Evolutionary conservation across 2,329 filamentous ascomycete species (phyloP).

Genomic region (Colletotrichum orchidophilum): DNA sequence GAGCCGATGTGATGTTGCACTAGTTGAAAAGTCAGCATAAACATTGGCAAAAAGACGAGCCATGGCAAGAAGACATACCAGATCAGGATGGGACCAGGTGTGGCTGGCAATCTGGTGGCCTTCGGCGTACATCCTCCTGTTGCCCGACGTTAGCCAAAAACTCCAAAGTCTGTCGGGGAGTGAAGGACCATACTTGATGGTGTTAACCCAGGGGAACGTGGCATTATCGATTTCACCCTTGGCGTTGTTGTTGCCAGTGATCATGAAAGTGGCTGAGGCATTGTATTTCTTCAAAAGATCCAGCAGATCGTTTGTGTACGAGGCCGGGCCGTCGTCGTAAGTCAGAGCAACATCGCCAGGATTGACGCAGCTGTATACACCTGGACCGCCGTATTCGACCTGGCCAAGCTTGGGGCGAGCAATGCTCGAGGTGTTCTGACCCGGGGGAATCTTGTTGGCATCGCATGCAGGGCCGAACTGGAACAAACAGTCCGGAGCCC

Average conservation of each 20-base stretch:
- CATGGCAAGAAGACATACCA: conserved; percentile 36
- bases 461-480: conserved; percentile 62
- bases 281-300: conserved; percentile 45
- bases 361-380: conserved; percentile 27
- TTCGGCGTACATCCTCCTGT: conserved; percentile 48
- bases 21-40: conserved; percentile 43
- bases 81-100: conserved; percentile 55
- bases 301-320: conserved; percentile 53
- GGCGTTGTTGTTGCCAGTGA: conserved; percentile 51
- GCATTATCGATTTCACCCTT: conserved; percentile 58
- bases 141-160: neutral
- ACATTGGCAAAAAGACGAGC: neutral
- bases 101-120: conserved; percentile 54
- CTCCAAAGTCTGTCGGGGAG: neutral
- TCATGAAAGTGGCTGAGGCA: conserved; percentile 52
- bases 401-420: conserved; percentile 57
- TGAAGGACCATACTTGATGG: conserved; percentile 45
- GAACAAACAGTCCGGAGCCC: conserved; percentile 64
- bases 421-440: conserved; percentile 60
- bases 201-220: conserved; percentile 45
- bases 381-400: conserved; percentile 58
- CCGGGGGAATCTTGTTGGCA: conserved; percentile 56
- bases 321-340: conserved; percentile 57
- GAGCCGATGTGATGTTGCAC: conserved; percentile 40
- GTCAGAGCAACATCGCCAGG: conserved; percentile 52